Conservation (phyloP, 1,284 basidiomycete species). For the Xanthoconium separans region DNA sequence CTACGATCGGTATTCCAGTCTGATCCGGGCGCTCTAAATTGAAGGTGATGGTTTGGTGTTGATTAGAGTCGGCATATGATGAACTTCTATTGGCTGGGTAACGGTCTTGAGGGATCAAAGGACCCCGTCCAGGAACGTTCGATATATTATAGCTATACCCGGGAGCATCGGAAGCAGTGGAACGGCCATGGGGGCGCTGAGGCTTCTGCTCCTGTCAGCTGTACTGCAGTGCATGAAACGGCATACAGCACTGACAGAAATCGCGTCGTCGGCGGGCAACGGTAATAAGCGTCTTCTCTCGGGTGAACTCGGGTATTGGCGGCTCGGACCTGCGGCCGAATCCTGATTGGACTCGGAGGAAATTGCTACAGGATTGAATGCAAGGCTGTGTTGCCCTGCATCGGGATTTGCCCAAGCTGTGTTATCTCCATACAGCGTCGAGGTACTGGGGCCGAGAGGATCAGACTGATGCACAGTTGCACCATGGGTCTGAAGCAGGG, state of each 20-base stretch:
- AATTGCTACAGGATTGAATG: conserved; percentile 13
- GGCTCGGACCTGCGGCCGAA: conserved; percentile 11
- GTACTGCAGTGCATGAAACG: conserved; percentile 1
- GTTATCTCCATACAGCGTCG: background rate
- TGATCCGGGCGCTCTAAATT: conserved; percentile 18
- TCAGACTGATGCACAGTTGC: conserved; percentile 1
- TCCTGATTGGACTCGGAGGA: conserved; percentile 8
- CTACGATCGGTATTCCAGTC: conserved; percentile 22
- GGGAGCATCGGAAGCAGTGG: conserved; percentile 6
- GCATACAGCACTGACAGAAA: conserved; percentile 18
- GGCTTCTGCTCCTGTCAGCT: conserved; percentile 20
- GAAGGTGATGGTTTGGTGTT: conserved; percentile 17
- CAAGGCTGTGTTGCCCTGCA: conserved; percentile 17
- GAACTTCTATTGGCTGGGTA: conserved; percentile 19
- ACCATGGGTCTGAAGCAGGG: background rate
- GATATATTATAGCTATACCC: conserved; percentile 1
- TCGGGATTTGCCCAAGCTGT: background rate
- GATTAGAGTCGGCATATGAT: background rate
- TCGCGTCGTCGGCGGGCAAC: conserved; percentile 3
- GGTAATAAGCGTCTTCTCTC: conserved; percentile 17
- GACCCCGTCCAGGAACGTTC: conserved; percentile 15
- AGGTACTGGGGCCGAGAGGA: background rate
- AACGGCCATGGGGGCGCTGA: conserved; percentile 14
- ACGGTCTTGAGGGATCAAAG: conserved; percentile 21
- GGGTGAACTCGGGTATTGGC: conserved; percentile 18